Percentiles rank a stretch among this genome's conserved stretches.
Evolutionary conservation across 768 basidiomycete genomes (phyloP).

Genomic region (Xerocomus potaroensis): DNA sequence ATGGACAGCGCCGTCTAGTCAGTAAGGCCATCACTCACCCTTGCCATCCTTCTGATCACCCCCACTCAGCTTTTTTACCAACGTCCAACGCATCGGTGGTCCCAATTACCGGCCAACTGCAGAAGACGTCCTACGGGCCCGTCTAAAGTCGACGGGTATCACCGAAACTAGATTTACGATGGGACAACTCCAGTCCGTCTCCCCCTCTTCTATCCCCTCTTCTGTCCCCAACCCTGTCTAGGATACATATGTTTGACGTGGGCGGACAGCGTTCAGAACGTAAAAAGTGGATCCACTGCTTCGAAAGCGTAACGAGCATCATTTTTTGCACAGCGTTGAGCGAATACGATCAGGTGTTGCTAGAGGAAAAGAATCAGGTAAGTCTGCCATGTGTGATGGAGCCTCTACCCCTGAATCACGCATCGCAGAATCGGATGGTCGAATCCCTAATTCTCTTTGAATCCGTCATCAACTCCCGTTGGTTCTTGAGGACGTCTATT

Average conservation of each 20-base stretch:
- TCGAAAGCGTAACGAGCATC: slow-evolving; percentile 76
- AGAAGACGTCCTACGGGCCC: slow-evolving; percentile 82
- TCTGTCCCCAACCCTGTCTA: slow-evolving; percentile 8
- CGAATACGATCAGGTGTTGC: slow-evolving; percentile 70
- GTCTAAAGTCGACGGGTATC: slow-evolving; percentile 87
- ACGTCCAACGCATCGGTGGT: slow-evolving; percentile 78
- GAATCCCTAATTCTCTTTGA: slow-evolving; percentile 76
- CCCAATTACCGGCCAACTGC: slow-evolving; percentile 82
- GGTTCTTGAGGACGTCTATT: slow-evolving; percentile 65
- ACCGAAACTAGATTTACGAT: slow-evolving; percentile 80
- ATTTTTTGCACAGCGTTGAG: slow-evolving; percentile 74
- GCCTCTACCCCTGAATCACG: background rate
- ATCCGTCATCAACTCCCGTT: slow-evolving; percentile 73
- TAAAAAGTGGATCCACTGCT: slow-evolving; percentile 81
- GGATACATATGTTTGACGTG: slow-evolving; percentile 73
- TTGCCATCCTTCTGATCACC: background rate
- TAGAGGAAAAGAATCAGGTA: slow-evolving; percentile 48
- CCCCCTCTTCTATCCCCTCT: fast-evolving
- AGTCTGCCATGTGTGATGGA: background rate
- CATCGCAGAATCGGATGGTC: slow-evolving; percentile 62
- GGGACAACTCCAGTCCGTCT: slow-evolving; percentile 56
- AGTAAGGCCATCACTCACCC: slow-evolving; percentile 29
- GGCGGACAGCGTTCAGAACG: slow-evolving; percentile 78
- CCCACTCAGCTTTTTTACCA: slow-evolving; percentile 69
- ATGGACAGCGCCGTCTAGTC: slow-evolving; percentile 95